These are phyloP conservation scores for Globisporangium splendens DNA, from an alignment of 352 stramenopile genomes.

Conservation along the genomic window DNA sequence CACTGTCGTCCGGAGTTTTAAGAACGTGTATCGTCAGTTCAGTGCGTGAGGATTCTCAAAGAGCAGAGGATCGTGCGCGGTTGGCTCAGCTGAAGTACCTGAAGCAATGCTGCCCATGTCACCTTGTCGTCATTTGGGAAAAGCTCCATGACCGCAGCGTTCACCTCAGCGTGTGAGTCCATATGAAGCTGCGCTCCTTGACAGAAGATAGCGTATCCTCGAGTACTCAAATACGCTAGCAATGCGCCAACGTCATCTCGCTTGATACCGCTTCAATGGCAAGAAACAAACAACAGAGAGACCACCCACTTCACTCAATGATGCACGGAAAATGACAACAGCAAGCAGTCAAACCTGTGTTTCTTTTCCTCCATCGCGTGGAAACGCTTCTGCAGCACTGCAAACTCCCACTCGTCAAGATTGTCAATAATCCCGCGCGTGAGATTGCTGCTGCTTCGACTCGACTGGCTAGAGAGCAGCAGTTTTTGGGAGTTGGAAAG, in stretches of 20 bases:
- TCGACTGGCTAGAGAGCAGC: constrained; percentile 11
- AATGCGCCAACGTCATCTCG: constrained; percentile 3
- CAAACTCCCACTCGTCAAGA: constrained; percentile 51
- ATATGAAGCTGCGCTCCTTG: background rate
- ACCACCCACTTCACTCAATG: background rate
- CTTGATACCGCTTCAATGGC: constrained; percentile 5
- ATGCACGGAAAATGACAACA: background rate
- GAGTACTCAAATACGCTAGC: constrained; percentile 3
- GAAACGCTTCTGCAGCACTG: constrained; percentile 49
- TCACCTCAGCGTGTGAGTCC: background rate
- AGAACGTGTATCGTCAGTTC: background rate
- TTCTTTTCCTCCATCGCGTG: constrained; percentile 36
- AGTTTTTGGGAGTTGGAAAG: constrained; percentile 33
- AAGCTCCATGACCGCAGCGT: background rate
- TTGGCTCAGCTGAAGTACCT: constrained; percentile 2
- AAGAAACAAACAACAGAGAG: background rate
- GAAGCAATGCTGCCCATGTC: constrained; percentile 10
- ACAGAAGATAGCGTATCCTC: constrained; percentile 5
- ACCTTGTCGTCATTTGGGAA: constrained; percentile 11
- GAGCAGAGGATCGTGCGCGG: no score
- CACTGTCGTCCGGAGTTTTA: background rate
- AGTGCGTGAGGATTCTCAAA: no score
- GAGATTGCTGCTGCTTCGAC: constrained; percentile 6
- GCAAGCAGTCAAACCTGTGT: constrained; percentile 20
- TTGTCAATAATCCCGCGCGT: constrained; percentile 12